Evolutionary conservation across 495 filamentous ascomycete genomes (phyloP), one percentile per base, ranked within the genome.

Genomic region (Talaromyces stipitatus): DNA sequence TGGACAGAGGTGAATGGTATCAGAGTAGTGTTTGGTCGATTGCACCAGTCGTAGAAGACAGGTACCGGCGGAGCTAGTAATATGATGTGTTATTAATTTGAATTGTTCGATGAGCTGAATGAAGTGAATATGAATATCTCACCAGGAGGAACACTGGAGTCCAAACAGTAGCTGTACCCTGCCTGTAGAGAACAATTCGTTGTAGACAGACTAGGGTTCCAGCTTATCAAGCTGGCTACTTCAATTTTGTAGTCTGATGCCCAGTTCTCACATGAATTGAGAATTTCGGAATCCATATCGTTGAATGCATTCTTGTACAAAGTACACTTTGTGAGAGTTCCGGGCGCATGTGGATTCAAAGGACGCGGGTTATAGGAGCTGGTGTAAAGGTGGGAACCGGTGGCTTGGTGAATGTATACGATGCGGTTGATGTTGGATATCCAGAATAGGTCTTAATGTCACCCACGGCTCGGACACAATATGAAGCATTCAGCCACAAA

Each of bases 381-480:
- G 28, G 48, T 27, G 48, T 51, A 27, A 51, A 27, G 48, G 16
- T 51, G 48, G 22, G n/a, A 22, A 11, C 28, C 11, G 48, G 48
- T 32, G 28, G 28, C 48, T 27, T 51, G 48, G 54, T 56, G 54
- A 56, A 50, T 18, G 38, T 43, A 43, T 43, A 43, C 9, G 38
- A 14, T 10, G 45, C 26, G 20, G n/a, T 18, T 28, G 52, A 18
- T 27, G 23, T 27, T 26, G 53, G n/a, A 55, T 57, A 57, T 18
- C 54, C 54, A 18, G 54, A 14, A 41, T 60, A 58, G 54, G 36
- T 60, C 23, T 41, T 29, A 54, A 60, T 60, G 26, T 60, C 43
- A 10, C 60, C 60, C 23, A 62, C 58, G 18, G 58, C 24, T 29
- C 38, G 28, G 14, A 62, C 54, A 57, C 58, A 62, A 48, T 60